These are phyloP conservation scores for Cicer arietinum DNA, from an alignment of 306 rosid species.

Conservation along the genomic window DNA sequence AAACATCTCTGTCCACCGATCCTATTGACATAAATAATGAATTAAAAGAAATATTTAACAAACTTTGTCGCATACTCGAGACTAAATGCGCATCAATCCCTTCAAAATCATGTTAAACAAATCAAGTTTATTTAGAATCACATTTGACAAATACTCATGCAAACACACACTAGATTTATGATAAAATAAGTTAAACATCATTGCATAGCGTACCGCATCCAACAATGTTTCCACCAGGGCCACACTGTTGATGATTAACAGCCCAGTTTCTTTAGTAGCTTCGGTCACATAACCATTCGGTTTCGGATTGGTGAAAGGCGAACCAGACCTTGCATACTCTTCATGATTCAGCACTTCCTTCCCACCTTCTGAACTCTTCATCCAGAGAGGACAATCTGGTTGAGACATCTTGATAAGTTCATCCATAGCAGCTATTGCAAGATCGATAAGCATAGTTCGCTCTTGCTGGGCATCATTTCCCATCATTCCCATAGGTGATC, in stretches of 20 bases:
- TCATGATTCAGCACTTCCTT: constrained; percentile 67
- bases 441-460: constrained; percentile 54
- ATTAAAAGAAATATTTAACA: constrained; percentile 9
- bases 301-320: constrained; percentile 55
- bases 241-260: constrained; percentile 58
- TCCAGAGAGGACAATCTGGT: constrained; percentile 67
- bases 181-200: constrained; percentile 4
- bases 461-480: constrained; percentile 54
- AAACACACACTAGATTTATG: not conserved
- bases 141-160: not conserved
- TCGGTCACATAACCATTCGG: constrained; percentile 62
- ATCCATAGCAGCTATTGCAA: constrained; percentile 80
- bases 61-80: not conserved
- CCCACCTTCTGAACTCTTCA: constrained; percentile 59
- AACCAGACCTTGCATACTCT: constrained; percentile 62
- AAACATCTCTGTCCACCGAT: constrained; percentile 84
- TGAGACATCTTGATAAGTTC: constrained; percentile 77
- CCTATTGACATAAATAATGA: constrained; percentile 51
- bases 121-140: not conserved
- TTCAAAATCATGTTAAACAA: no score
- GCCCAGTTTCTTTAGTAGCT: constrained; percentile 62
- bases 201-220: constrained; percentile 64
- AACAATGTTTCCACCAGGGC: constrained; percentile 67
- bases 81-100: not conserved
- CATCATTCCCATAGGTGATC: constrained; percentile 51